Evolutionary conservation across 495 filamentous ascomycete species (phyloP).

Genomic region (Pseudomonodictys pantanalensis): DNA sequence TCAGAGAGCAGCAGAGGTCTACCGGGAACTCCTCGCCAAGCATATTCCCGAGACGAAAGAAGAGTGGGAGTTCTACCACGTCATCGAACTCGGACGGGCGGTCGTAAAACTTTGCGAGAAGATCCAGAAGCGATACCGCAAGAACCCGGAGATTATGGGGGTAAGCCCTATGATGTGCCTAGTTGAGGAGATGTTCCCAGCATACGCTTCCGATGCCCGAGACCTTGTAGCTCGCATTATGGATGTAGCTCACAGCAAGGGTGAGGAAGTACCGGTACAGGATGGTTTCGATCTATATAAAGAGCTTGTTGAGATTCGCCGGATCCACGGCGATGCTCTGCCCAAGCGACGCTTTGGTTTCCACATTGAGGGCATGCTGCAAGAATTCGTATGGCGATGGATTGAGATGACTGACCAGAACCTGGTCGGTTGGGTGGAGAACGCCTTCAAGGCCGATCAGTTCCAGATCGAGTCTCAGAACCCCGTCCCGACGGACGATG

Average conservation of each 20-base stretch:
- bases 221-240: constrained; percentile 80
- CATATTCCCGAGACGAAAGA: constrained; percentile 71
- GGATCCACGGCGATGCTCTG: constrained; percentile 69
- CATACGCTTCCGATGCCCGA: constrained; percentile 81
- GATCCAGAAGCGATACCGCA: constrained; percentile 87
- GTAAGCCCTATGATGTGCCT: constrained; percentile 80
- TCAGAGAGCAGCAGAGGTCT: constrained; percentile 68
- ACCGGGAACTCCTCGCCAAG: constrained; percentile 66
- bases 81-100: constrained; percentile 81
- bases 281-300: constrained; percentile 94
- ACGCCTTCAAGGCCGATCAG: constrained; percentile 81
- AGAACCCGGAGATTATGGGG: constrained; percentile 85
- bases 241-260: constrained; percentile 60
- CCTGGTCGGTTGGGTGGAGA: constrained; percentile 80
- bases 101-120: constrained; percentile 77
- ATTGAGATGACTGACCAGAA: constrained; percentile 75
- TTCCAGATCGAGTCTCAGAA: constrained; percentile 68
- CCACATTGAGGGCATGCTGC: constrained; percentile 77
- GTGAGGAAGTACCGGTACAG: constrained; percentile 75
- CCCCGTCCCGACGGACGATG: constrained; percentile 68
- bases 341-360: constrained; percentile 72
- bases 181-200: constrained; percentile 78
- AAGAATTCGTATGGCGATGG: constrained; percentile 95
- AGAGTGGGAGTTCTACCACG: constrained; percentile 80
- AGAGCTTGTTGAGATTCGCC: constrained; percentile 77